phyloP scores from a whole-genome alignment of 2,329 filamentous ascomycete genomes.

The Stromatinia cepivora region DNA sequence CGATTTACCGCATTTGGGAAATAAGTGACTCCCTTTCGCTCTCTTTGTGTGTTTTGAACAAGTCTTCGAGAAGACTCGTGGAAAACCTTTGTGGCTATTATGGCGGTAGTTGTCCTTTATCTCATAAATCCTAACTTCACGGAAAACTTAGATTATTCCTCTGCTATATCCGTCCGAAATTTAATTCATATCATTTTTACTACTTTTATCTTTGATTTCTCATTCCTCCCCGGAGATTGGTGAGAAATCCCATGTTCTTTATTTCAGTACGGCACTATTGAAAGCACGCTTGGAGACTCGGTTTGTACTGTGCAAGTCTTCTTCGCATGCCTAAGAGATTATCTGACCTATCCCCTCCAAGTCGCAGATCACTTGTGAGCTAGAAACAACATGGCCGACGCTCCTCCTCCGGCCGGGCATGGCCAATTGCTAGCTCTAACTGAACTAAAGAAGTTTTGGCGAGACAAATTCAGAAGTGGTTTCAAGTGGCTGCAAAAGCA shows the following conservation, averaged over 20 bases:
- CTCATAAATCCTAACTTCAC: background rate
- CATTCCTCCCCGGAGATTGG: background rate
- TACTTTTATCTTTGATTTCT: background rate
- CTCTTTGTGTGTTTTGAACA: conserved; percentile 8
- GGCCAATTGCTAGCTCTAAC: too few species aligned
- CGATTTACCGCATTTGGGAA: background rate
- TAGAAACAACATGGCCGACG: background rate
- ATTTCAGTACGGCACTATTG: background rate
- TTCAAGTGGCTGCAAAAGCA: background rate
- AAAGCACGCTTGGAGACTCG: background rate
- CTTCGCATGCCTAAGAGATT: background rate
- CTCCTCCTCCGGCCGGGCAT: background rate
- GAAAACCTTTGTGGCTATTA: conserved; percentile 1
- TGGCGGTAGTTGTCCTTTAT: background rate
- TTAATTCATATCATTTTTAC: background rate
- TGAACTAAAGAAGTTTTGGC: background rate
- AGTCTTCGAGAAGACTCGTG: background rate
- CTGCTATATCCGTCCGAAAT: background rate
- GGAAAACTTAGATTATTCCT: background rate
- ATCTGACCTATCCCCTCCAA: background rate
- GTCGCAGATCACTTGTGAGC: background rate
- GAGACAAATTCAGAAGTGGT: background rate
- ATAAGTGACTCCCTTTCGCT: background rate
- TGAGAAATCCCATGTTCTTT: background rate
- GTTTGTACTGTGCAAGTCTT: background rate